phyloP scores from a whole-genome alignment of 257 asterid species.

The Jacaranda mimosifolia region DNA sequence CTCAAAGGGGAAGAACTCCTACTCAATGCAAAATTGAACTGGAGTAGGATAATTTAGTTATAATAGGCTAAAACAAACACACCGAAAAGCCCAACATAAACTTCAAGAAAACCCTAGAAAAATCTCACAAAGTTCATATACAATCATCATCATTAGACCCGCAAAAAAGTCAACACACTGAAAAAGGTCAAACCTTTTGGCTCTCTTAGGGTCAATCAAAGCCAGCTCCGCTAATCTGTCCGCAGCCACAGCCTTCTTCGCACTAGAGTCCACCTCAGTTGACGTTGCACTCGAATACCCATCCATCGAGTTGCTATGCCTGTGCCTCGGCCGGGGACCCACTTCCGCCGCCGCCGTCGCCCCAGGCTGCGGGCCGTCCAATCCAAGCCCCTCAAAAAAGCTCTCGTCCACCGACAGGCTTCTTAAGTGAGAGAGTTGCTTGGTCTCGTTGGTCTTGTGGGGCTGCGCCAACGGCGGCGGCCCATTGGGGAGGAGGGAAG shows the following conservation, averaged over 20 bases:
- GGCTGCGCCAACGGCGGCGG: conserved; percentile 45
- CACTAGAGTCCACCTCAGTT: conserved; percentile 67
- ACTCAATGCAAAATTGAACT: too few species aligned
- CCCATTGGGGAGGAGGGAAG: conserved; percentile 43
- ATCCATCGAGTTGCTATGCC: conserved; percentile 88
- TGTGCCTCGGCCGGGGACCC: conserved; percentile 57
- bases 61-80: background rate
- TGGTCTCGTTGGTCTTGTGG: conserved; percentile 35
- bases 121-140: background rate
- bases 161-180: conserved; percentile 26
- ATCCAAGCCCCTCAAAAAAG: conserved; percentile 77
- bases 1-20: background rate
- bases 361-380: conserved; percentile 52
- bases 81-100: conserved; percentile 8
- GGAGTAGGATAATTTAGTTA: too few species aligned
- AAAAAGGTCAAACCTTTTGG: conserved; percentile 73
- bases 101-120: background rate
- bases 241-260: conserved; percentile 73
- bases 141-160: background rate
- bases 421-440: conserved; percentile 60
- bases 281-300: conserved; percentile 69
- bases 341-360: conserved; percentile 36
- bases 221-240: conserved; percentile 86
- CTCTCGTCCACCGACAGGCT: conserved; percentile 90
- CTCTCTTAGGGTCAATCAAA: conserved; percentile 89